A percentile compares a stretch with the other conserved stretches of the same genome.
phyloP scores from a whole-genome alignment of 129 eudicot species.

The Helichrysum umbraculigerum region DNA sequence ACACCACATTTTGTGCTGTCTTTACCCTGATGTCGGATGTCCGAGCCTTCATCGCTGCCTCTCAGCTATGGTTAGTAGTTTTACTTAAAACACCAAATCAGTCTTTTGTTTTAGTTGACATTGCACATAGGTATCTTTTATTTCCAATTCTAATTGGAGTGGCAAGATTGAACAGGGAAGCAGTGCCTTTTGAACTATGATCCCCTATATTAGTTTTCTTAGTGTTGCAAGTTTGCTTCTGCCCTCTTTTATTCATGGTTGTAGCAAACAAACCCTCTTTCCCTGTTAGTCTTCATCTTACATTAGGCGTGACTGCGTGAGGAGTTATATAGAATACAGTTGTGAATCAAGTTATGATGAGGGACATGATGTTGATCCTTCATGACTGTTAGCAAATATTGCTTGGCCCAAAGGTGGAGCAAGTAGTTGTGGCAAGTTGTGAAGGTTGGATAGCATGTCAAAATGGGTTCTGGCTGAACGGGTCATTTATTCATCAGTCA shows the following conservation, averaged over 20 bases:
- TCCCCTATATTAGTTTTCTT: neutral
- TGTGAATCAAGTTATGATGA: neutral
- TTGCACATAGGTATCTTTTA: neutral
- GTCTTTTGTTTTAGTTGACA: neutral
- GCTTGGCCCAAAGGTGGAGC: neutral
- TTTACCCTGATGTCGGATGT: neutral
- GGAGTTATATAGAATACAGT: neutral
- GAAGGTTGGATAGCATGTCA: neutral
- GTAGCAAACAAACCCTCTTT: neutral
- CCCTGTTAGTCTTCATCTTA: neutral
- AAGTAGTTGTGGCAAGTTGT: neutral
- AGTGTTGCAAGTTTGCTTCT: neutral
- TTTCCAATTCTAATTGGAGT: neutral
- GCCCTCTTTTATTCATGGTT: neutral
- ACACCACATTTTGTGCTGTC: neutral
- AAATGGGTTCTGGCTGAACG: neutral
- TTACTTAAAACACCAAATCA: neutral
- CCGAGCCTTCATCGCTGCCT: neutral
- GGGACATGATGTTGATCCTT: neutral
- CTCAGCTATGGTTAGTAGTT: neutral
- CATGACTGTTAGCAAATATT: neutral
- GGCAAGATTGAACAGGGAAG: neutral
- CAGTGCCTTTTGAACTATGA: neutral
- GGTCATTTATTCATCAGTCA: neutral
- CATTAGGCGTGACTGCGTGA: neutral